Conservation (phyloP, 306 rosid genomes). For the Senna siamea region DNA sequence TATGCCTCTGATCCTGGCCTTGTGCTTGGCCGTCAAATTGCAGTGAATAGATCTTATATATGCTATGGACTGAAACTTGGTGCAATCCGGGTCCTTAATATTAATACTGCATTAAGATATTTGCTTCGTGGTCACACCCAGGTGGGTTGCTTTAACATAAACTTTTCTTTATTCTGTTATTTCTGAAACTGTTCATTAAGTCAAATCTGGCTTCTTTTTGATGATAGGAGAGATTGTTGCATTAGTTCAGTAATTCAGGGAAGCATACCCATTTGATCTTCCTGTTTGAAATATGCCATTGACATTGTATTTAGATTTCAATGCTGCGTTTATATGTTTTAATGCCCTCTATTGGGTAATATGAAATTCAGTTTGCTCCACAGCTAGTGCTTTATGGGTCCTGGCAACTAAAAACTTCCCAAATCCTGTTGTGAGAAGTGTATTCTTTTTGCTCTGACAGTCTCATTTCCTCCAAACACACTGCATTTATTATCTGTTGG, state of each 20-base stretch:
- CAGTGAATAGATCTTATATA: constrained; percentile 71
- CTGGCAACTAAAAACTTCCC: background rate
- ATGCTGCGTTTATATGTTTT: constrained; percentile 4
- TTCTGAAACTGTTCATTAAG: constrained; percentile 29
- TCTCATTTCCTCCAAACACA: background rate
- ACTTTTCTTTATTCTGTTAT: constrained; percentile 21
- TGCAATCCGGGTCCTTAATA: constrained; percentile 70
- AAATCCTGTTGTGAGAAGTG: background rate
- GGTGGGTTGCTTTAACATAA: constrained; percentile 44
- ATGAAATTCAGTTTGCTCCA: constrained; percentile 29
- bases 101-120: constrained; percentile 67
- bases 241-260: constrained; percentile 17
- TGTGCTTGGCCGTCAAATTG: constrained; percentile 71
- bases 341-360: background rate
- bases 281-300: constrained; percentile 30
- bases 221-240: constrained; percentile 29
- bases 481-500: constrained; percentile 29
- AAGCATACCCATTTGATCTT: background rate
- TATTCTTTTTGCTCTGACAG: constrained; percentile 16
- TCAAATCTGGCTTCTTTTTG: constrained; percentile 27
- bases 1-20: constrained; percentile 75
- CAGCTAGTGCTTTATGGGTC: background rate
- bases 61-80: constrained; percentile 79
- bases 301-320: constrained; percentile 1
- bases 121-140: constrained; percentile 79